Evolutionary conservation across 1,284 basidiomycete genomes (phyloP).

Genomic region (Naganishia sp.): DNA sequence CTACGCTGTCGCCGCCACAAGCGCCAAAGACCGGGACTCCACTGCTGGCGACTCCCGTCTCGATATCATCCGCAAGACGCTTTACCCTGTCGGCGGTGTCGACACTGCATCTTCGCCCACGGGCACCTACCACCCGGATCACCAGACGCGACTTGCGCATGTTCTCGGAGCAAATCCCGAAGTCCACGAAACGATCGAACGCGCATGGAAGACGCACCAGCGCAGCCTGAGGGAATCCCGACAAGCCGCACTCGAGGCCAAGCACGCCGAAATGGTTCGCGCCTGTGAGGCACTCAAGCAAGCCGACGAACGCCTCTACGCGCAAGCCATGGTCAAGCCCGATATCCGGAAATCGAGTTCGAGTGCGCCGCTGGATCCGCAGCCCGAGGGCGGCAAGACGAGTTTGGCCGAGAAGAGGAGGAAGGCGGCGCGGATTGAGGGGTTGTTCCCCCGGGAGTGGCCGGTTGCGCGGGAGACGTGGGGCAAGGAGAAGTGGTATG

Average conservation of each 20-base stretch:
- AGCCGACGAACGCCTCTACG: conserved; percentile 63
- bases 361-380: conserved; percentile 52
- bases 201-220: conserved; percentile 83
- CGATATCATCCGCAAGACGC: conserved; percentile 70
- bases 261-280: conserved; percentile 71
- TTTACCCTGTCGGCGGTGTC: conserved; percentile 68
- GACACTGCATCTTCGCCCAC: conserved; percentile 61
- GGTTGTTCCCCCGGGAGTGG: conserved; percentile 68
- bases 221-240: conserved; percentile 71
- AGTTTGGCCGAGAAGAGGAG: conserved; percentile 63
- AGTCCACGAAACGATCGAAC: conserved; percentile 89
- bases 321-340: conserved; percentile 72
- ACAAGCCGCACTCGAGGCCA: conserved; percentile 66
- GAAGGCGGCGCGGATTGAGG: conserved; percentile 73
- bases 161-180: conserved; percentile 63
- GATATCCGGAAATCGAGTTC: conserved; percentile 67
- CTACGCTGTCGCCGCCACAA: conserved; percentile 20
- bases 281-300: conserved; percentile 78
- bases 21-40: conserved; percentile 30
- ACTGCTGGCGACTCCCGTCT: conserved; percentile 61
- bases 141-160: conserved; percentile 66
- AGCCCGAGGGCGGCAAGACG: conserved; percentile 62
- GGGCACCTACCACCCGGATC: conserved; percentile 77
- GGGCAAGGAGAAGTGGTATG: conserved; percentile 47
- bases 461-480: conserved; percentile 50